Conservation (phyloP, 192 early-diverging fungal species). For the Lunasporangiospora selenospora region DNA sequence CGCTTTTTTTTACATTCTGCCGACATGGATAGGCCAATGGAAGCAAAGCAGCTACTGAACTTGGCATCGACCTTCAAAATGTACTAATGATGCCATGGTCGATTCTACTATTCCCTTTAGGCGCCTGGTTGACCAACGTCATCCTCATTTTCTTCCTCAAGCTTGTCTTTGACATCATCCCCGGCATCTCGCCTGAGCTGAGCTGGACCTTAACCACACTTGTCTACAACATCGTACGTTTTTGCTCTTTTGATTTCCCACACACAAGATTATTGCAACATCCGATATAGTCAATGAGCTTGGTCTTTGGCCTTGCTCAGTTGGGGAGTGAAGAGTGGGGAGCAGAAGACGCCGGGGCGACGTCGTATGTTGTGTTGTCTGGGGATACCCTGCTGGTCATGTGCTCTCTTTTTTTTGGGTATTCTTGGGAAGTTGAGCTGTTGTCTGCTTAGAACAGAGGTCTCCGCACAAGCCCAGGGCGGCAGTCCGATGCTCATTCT, state of each 20-base stretch:
- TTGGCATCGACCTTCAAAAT: background rate
- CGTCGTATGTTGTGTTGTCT: no score
- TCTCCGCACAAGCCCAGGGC: no score
- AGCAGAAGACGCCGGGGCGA: no score
- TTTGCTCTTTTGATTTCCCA: background rate
- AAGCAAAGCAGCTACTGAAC: background rate
- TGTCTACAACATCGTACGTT: constrained; percentile 84
- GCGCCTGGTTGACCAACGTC: constrained; percentile 91
- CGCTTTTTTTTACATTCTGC: background rate
- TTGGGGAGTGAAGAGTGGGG: no score
- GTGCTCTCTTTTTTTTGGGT: no score
- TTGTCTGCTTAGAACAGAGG: no score
- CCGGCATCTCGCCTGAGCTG: constrained; percentile 88
- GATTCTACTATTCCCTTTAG: constrained; percentile 55
- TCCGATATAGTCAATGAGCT: no score
- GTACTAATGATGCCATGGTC: constrained; percentile 6
- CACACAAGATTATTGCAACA: no score
- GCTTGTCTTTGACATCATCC: constrained; percentile 82
- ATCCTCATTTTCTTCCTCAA: constrained; percentile 83
- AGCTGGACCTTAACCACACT: constrained; percentile 98
- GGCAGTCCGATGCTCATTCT: no score
- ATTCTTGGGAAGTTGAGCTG: no score
- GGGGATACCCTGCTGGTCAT: no score
- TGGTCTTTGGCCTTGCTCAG: no score
- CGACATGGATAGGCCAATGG: constrained; percentile 3